Base-by-base conservation (phyloP, 441 rosid species). In the Brassica balearica region DNA sequence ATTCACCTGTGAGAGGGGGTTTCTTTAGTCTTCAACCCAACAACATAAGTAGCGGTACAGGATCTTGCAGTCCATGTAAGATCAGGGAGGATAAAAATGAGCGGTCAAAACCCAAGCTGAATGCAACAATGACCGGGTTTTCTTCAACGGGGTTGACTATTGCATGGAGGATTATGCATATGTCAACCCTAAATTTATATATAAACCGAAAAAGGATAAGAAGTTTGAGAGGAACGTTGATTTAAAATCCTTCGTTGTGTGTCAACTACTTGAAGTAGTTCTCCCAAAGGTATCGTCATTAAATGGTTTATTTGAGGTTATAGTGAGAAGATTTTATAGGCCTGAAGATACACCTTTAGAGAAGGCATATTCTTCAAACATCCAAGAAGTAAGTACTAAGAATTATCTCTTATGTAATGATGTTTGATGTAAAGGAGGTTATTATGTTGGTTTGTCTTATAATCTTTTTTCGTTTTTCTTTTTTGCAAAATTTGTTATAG, bases 301-400 rank as follows among this genome's bases (percentile, higher is more conserved):
- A 43, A 20, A 27, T 69, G 79, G 65, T 61, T 86, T 88, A 59
- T 85, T 87, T 65, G 73, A 81, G 75, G 81, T 89, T 23, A 84
- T 80, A 69, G 82, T 85, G 23, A 80, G 89, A 56, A 89, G 92
- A 72, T 91, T 87, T 83, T 92, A 85, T 56, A 86, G 97, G 82
- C 97, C 97, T 59, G 97, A 89, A 74, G 96, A 94, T 78, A 76
- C 92, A 69, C 89, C 98, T 23, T 10, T 80, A n/a, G 93, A 94
- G 74, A 92, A 88, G 81, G 90, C 92, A n/a, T 92, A 89, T 75
- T 23, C 71, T 73, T 89, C 97, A 69, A 93, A 92, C 59, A 85
- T 94, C 65, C 90, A 80, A 41, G 98, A 92, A 87, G 98, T 92
- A 80, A 75, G 15, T 29, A 71, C 27, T 92, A 80, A 75, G 19